Conservation (phyloP, 2,329 filamentous ascomycete species). For the Stemphylium beticola region DNA sequence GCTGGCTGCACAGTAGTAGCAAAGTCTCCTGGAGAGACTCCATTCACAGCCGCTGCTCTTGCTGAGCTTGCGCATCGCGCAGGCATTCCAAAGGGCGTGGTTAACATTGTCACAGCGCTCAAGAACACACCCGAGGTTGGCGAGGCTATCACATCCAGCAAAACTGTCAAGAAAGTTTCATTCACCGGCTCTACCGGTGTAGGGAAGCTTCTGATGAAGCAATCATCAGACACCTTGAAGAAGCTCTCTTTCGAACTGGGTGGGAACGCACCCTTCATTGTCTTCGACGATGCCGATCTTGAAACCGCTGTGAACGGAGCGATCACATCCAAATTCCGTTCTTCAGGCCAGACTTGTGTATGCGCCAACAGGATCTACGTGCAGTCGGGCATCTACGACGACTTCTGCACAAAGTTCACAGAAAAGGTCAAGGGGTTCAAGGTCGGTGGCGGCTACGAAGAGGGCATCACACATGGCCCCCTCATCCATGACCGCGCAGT, state of each 20-base stretch:
- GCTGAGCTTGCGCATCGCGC: constrained; percentile 86
- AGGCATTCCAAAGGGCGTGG: constrained; percentile 86
- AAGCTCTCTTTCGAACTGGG: constrained; percentile 89
- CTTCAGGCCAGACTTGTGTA: constrained; percentile 94
- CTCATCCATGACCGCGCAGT: constrained; percentile 82
- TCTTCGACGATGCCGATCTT: constrained; percentile 93
- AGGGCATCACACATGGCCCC: constrained; percentile 77
- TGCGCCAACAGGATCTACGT: constrained; percentile 78
- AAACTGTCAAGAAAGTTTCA: constrained; percentile 83
- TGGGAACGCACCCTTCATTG: constrained; percentile 94
- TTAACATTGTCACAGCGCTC: constrained; percentile 84
- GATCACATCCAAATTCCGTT: constrained; percentile 88
- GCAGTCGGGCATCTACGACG: constrained; percentile 77
- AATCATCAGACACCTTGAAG: constrained; percentile 83
- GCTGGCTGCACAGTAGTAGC: constrained; percentile 95
- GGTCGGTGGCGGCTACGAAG: constrained; percentile 75
- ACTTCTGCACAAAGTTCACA: constrained; percentile 71
- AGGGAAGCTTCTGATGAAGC: constrained; percentile 83
- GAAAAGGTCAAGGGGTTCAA: constrained; percentile 76
- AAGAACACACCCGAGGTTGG: constrained; percentile 83
- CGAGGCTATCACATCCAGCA: constrained; percentile 74
- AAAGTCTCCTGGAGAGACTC: constrained; percentile 91
- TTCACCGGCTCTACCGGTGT: constrained; percentile 81
- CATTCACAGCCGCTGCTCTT: constrained; percentile 85
- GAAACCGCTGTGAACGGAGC: constrained; percentile 84